These are phyloP conservation scores for Gossypium ekmanianum DNA, from an alignment of 345 rosid species.

Conservation along the genomic window DNA sequence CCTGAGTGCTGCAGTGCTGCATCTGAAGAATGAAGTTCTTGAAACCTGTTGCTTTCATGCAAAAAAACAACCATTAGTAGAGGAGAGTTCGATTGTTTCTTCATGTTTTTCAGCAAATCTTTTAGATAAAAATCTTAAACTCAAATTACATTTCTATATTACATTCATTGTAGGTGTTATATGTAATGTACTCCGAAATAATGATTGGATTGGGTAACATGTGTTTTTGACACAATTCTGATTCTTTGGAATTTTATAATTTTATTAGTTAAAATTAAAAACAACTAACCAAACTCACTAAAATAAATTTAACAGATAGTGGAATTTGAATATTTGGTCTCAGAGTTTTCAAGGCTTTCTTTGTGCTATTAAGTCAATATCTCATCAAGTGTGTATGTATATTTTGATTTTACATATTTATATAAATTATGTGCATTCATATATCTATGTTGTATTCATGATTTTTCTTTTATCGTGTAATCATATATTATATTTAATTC, in stretches of 20 bases:
- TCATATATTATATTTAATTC: no score
- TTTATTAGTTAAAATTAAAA: no score
- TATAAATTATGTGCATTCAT: no score
- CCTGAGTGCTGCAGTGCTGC: conserved; percentile 11
- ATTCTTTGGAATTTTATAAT: not conserved
- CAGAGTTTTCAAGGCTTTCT: no score
- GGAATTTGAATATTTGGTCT: no score
- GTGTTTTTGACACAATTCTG: not conserved
- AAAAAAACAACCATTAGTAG: not conserved
- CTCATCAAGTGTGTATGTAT: no score
- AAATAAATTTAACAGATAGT: no score
- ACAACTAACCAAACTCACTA: no score
- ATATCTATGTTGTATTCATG: no score
- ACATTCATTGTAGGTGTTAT: not conserved
- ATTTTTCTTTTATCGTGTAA: no score
- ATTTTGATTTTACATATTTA: no score
- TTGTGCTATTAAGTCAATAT: no score
- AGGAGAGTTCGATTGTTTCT: not conserved
- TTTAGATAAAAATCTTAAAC: not conserved
- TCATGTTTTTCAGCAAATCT: not conserved
- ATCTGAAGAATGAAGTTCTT: not conserved
- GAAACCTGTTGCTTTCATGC: not conserved
- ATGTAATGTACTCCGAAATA: not conserved
- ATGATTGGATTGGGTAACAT: conserved; percentile 4
- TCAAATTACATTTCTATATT: not conserved